phyloP scores from a whole-genome alignment of 1,284 basidiomycete species.

The Cutaneotrichosporon daszewskae region DNA sequence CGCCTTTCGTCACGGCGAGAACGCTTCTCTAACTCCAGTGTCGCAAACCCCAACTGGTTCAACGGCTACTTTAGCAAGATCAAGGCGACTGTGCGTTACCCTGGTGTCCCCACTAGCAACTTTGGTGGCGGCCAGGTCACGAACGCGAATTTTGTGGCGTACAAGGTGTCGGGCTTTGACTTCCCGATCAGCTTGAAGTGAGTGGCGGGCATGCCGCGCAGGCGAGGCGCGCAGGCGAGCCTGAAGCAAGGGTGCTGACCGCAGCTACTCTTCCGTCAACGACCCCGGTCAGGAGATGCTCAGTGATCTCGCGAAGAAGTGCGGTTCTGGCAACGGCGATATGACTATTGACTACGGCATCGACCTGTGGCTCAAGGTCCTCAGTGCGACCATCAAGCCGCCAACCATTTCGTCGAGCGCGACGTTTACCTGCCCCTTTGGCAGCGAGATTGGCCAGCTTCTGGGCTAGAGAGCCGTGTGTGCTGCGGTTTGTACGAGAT shows the following conservation, averaged over 20 bases:
- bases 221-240: background rate
- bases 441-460: slow-evolving; percentile 40
- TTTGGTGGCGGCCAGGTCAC: slow-evolving; percentile 63
- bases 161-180: slow-evolving; percentile 64
- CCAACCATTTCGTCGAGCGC: slow-evolving; percentile 63
- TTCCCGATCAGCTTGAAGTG: slow-evolving; percentile 70
- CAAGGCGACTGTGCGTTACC: slow-evolving; percentile 65
- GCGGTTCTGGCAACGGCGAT: slow-evolving; percentile 53
- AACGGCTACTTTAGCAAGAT: slow-evolving; percentile 64
- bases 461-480: too few relatives aligned
- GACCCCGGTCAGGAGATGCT: slow-evolving; percentile 5
- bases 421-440: slow-evolving; percentile 61
- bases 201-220: slow-evolving; percentile 8
- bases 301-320: slow-evolving; percentile 50
- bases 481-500: too few relatives aligned
- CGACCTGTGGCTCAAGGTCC: slow-evolving; percentile 48
- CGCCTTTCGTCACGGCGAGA: too few relatives aligned
- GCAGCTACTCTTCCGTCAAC: slow-evolving; percentile 5
- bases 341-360: slow-evolving; percentile 63
- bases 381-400: slow-evolving; percentile 59
- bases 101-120: slow-evolving; percentile 58
- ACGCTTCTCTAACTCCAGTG: slow-evolving; percentile 56
- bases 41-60: slow-evolving; percentile 83
- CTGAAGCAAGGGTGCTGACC: slow-evolving; percentile 9
- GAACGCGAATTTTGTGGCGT: slow-evolving; percentile 60